A percentile compares a stretch with the other conserved stretches of the same genome.
These are phyloP conservation scores for Tuber brumale DNA, from an alignment of 495 filamentous ascomycete genomes.

Conservation along the genomic window DNA sequence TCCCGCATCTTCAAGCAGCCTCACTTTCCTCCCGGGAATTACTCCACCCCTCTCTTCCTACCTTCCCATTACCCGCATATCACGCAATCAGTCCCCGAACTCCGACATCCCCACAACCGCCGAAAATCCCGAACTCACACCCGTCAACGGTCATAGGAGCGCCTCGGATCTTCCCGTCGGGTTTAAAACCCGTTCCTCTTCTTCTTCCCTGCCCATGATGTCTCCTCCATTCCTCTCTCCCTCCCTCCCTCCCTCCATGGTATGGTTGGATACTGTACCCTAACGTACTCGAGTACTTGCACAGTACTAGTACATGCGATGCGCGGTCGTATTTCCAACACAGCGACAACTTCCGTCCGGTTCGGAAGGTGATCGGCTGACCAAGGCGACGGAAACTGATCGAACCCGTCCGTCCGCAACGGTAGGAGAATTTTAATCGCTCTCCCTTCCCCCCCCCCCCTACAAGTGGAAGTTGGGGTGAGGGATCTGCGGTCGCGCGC, in stretches of 20 bases:
- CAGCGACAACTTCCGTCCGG: background rate
- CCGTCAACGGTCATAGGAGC: background rate
- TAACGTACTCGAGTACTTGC: too few relatives aligned
- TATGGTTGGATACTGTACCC: background rate
- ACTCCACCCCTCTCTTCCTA: background rate
- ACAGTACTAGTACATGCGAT: background rate
- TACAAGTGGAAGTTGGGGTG: background rate
- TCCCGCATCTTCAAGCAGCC: background rate
- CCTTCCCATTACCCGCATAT: background rate
- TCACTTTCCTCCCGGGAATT: background rate
- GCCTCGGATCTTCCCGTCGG: slow-evolving; percentile 2
- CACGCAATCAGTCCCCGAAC: background rate
- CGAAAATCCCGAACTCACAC: background rate
- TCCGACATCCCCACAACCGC: background rate
- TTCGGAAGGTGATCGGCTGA: slow-evolving; percentile 3
- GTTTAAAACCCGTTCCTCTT: background rate
- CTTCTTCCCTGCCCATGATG: background rate
- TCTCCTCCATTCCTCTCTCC: too few relatives aligned
- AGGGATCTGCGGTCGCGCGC: background rate
- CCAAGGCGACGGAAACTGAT: background rate
- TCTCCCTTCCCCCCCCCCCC: background rate
- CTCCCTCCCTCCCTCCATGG: background rate
- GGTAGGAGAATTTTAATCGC: slow-evolving; percentile 6
- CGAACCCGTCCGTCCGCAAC: background rate
- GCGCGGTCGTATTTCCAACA: background rate